These are phyloP conservation scores for Globisporangium ultimum DNA, from an alignment of 352 stramenopile genomes.

Conservation along the genomic window DNA sequence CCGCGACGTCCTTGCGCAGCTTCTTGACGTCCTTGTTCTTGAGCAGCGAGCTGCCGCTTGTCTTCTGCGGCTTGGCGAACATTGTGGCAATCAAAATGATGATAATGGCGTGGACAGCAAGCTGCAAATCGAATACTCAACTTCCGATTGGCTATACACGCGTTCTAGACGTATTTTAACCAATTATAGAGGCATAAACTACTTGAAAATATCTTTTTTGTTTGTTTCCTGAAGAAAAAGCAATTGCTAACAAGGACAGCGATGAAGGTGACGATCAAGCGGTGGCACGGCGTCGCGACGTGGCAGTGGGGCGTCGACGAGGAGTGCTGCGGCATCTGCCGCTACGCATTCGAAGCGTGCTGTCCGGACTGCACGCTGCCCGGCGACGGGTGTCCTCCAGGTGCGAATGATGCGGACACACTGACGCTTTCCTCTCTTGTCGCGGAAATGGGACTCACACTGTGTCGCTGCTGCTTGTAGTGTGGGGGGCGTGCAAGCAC, in stretches of 20 bases:
- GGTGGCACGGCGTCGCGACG: constrained; percentile 87
- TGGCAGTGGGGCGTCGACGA: constrained; percentile 91
- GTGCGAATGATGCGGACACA: constrained; percentile 15
- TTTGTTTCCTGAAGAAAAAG: background rate
- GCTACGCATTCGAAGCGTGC: constrained; percentile 79
- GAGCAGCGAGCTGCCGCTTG: constrained; percentile 74
- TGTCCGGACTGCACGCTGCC: constrained; percentile 77
- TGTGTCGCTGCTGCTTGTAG: constrained; percentile 13
- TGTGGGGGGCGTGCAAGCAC: constrained; percentile 89
- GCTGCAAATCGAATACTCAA: too few species aligned
- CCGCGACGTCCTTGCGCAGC: constrained; percentile 55
- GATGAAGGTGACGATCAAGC: constrained; percentile 85
- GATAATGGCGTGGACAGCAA: too few species aligned
- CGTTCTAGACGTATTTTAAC: background rate
- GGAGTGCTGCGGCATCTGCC: constrained; percentile 89
- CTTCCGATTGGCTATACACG: background rate
- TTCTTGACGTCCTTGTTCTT: constrained; percentile 88
- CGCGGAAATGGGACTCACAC: background rate
- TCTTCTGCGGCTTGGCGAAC: constrained; percentile 79
- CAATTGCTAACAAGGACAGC: background rate
- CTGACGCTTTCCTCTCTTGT: background rate
- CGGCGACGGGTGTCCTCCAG: constrained; percentile 82
- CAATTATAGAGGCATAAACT: background rate
- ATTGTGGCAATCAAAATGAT: constrained; percentile 38
- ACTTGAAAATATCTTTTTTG: too few species aligned